Evolutionary conservation across 2,329 filamentous ascomycete genomes (phyloP), one percentile per base, ranked within the genome.

Genomic region (Chrysoporthe puriensis): DNA sequence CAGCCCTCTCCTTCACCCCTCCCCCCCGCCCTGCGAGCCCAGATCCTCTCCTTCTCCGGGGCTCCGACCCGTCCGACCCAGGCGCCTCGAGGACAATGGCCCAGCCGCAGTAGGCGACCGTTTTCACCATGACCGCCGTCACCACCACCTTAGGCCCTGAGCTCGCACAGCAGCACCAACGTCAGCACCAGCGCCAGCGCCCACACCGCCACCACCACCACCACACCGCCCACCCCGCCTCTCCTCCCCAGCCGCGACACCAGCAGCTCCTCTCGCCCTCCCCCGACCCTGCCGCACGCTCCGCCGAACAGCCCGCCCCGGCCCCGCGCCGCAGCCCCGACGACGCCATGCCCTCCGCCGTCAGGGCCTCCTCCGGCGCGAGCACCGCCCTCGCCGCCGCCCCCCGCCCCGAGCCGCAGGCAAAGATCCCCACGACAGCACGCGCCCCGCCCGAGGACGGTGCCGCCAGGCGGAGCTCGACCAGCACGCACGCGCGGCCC

Each of bases 401-500:
- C 46, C 14, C 43, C 59, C 63, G 52, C n/a, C 42, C 59, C 46
- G 66, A 66, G 16, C 26, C 54, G n/a, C 62, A 66, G 43, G n/a
- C 62, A 43, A 70, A 68, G 46, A 46, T 52, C 32, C 36, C 68
- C 32, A 63, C 59, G 16, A 52, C 59, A 32, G 40, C 63, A 56
- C 63, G 66, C 46, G 62, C 62, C 34, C 69, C 69, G 62, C 62
- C 40, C 50, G 66, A 70, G 60, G 67, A 69, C 66, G 50, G 66
- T 60, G 48, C 62, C 66, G 11, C 50, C 66, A 32, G 68, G 46
- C 68, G 59, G 52, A 65, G 60, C 48, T 68, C 68, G n/a, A 62
- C 59, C 1, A 68, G 54, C 44, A 61, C 42, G 21, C 63, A 80
- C 63, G 77, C 74, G 64, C 81, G 83, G 16, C 82, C 82, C 32